These are phyloP conservation scores for Geoglossum cookeanum DNA, from an alignment of 2,329 filamentous ascomycete species.

Conservation along the genomic window DNA sequence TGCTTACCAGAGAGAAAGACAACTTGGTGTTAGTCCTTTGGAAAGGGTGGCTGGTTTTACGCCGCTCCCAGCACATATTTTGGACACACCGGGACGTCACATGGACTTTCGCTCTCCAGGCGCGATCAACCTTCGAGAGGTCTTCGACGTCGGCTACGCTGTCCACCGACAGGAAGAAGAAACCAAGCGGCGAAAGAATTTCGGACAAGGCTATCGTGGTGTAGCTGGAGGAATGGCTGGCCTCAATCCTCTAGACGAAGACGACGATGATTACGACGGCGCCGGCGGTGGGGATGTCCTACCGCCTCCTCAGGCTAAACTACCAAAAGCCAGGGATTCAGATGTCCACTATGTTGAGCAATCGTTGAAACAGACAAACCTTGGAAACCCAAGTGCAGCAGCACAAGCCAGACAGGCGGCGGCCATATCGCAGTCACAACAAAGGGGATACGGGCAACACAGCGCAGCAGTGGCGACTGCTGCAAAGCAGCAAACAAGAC, in stretches of 20 bases:
- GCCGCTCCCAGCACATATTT: constrained; percentile 24
- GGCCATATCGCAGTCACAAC: constrained; percentile 17
- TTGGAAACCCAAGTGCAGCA: constrained; percentile 36
- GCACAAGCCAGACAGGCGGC: constrained; percentile 38
- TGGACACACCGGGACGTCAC: constrained; percentile 43
- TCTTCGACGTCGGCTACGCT: constrained; percentile 96
- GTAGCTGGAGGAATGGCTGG: constrained; percentile 41
- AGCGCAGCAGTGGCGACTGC: constrained; percentile 68
- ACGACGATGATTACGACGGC: constrained; percentile 46
- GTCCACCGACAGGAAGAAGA: constrained; percentile 95
- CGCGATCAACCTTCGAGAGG: constrained; percentile 85
- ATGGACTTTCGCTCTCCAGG: constrained; percentile 92
- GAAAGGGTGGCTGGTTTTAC: constrained; percentile 32
- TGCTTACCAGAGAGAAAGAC: constrained; percentile 37
- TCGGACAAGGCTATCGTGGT: constrained; percentile 49
- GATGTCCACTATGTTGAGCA: constrained; percentile 63
- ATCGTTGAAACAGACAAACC: constrained; percentile 66
- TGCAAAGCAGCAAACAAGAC: constrained; percentile 58
- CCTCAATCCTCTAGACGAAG: constrained; percentile 45
- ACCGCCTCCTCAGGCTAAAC: constrained; percentile 37
- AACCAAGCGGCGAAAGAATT: constrained; percentile 73
- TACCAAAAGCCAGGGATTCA: constrained; percentile 43
- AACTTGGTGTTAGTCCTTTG: constrained; percentile 17
- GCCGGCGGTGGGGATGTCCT: constrained; percentile 34
- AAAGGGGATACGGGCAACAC: constrained; percentile 74